Conservation (phyloP, 352 stramenopile species). For the Aphanomyces invadans region DNA sequence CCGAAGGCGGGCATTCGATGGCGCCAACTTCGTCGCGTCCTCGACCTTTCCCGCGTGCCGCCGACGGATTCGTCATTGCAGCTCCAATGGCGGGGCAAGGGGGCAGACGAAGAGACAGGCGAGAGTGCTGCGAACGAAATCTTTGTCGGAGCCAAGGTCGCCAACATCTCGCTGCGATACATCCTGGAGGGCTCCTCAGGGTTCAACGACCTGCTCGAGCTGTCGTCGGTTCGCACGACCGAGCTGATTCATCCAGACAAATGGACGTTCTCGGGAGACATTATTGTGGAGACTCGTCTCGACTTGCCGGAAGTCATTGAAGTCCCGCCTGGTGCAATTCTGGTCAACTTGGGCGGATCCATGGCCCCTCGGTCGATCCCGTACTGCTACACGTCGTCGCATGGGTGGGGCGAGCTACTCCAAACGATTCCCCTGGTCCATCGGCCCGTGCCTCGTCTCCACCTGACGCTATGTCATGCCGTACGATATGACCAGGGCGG, state of each 20-base stretch:
- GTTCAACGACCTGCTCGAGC: neutral
- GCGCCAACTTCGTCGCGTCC: neutral
- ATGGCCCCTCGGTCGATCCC: neutral
- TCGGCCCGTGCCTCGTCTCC: neutral
- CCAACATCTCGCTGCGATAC: neutral
- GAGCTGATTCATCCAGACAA: neutral
- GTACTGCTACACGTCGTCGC: neutral
- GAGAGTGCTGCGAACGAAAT: neutral
- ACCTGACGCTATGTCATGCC: neutral
- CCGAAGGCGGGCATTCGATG: neutral
- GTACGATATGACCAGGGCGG: neutral
- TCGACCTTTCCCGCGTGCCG: neutral
- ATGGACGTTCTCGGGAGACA: neutral
- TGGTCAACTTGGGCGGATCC: neutral
- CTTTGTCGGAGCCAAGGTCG: neutral
- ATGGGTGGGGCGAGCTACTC: neutral
- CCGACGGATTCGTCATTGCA: neutral
- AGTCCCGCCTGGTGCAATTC: neutral
- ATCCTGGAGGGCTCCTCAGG: neutral
- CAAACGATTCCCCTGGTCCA: neutral
- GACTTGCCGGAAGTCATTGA: neutral
- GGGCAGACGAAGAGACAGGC: neutral
- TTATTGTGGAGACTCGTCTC: neutral
- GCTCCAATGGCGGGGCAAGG: neutral
- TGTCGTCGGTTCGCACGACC: neutral